Base-by-base conservation (phyloP, 1,139 yeast species). In the Hansenula anomala region DNA sequence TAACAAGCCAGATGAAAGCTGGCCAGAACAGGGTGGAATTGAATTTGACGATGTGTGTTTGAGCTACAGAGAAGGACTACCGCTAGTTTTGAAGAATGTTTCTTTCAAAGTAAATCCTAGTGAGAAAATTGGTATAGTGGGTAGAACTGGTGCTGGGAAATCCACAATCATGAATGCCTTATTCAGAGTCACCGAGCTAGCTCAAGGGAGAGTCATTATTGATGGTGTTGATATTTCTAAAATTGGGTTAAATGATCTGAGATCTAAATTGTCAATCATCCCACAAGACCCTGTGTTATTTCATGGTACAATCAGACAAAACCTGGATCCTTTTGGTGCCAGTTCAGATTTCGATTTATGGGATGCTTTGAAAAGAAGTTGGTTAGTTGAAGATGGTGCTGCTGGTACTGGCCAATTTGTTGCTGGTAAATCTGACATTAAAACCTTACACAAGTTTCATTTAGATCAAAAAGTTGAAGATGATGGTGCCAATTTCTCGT, bases 101-200 rank as follows among this genome's bases (percentile, higher is more conserved):
- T 55, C 59, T 30, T 56, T 77, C 31, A 50, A 56, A 4, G 63
- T 83, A 23, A 59, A 65, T 13, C 71, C 78, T 1, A 72, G 76
- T 14, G 79, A 80, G 55, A 81, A 80, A 54, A 69, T 82, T 44
- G 90, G 90, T 34, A 78, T 83, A 42, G 80, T 87, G 61, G 92
- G 92, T 19, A 73, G 90, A 51, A 83, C 90, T 2, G 92, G 92
- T 42, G 89, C 90, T 10, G 90, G 90, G 33, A 83, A 83, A 58
- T 74, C 83, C 17, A 76, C 87, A 2, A 77, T 83, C 32, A 78
- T 80, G 72, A 69, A 75, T 22, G 83, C 86, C 0, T 61, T 83
- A 40, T 83, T 75, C 58, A 68, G 92, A 39, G 60, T 83, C 31
- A 62, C 71, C 12, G 89, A 82, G 51, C 59, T 80, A 30, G 54